phyloP scores from a whole-genome alignment of 495 filamentous ascomycete genomes.

The Letharia columbiana region DNA sequence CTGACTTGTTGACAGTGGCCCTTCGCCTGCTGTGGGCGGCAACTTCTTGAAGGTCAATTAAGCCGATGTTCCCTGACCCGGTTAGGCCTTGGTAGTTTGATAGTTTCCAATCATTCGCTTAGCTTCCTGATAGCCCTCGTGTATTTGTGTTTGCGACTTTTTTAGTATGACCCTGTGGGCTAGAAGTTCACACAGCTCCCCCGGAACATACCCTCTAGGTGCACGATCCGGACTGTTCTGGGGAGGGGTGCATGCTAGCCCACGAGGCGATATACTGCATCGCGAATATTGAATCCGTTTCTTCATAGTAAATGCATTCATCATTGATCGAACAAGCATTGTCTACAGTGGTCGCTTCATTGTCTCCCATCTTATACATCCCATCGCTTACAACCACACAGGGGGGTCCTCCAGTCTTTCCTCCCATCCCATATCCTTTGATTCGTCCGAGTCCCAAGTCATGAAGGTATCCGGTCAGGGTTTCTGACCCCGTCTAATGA shows the following conservation, averaged over 20 bases:
- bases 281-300: background rate
- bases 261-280: background rate
- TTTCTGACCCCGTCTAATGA: too few relatives aligned
- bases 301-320: background rate
- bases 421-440: background rate
- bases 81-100: background rate
- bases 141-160: too few relatives aligned
- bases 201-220: too few relatives aligned
- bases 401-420: background rate
- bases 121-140: background rate
- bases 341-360: background rate
- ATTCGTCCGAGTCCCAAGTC: background rate
- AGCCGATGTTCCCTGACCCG: background rate
- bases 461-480: too few relatives aligned
- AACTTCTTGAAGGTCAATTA: conserved; percentile 19
- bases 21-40: conserved; percentile 10
- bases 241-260: too few relatives aligned
- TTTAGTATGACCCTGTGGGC: too few relatives aligned
- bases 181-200: too few relatives aligned
- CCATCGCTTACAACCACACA: too few relatives aligned
- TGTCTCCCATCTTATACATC: background rate
- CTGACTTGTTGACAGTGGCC: conserved; percentile 15
- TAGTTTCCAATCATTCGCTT: background rate
- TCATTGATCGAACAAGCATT: background rate
- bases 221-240: too few relatives aligned